These are phyloP conservation scores for Lathyrus aphaca DNA, from an alignment of 306 rosid genomes.

Conservation along the genomic window DNA sequence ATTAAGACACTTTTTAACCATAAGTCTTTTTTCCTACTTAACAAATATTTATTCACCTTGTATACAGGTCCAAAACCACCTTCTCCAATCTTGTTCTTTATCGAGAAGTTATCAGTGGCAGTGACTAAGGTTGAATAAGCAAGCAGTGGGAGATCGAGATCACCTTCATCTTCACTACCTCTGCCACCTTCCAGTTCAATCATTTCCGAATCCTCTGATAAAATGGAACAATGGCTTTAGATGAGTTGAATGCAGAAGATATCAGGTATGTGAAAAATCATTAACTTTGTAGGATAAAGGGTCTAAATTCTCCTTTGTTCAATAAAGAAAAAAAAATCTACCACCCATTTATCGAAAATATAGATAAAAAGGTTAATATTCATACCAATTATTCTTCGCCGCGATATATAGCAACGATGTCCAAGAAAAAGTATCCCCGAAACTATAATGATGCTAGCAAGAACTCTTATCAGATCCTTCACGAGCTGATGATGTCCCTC, in stretches of 20 bases:
- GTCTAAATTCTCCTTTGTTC: background rate
- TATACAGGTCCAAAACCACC: slow-evolving; percentile 64
- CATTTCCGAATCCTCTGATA: slow-evolving; percentile 21
- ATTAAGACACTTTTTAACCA: background rate
- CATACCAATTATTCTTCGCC: slow-evolving; percentile 16
- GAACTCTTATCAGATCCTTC: slow-evolving; percentile 8
- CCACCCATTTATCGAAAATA: background rate
- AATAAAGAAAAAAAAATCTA: background rate
- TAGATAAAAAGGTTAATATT: background rate
- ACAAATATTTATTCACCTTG: slow-evolving; percentile 33
- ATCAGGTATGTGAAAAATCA: too few relatives aligned
- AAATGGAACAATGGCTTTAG: background rate
- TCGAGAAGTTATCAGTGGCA: slow-evolving; percentile 50
- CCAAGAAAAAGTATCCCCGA: slow-evolving; percentile 8
- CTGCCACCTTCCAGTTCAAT: slow-evolving; percentile 19
- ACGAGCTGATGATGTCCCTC: background rate
- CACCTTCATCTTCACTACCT: slow-evolving; percentile 35
- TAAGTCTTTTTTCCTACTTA: background rate
- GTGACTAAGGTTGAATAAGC: slow-evolving; percentile 33
- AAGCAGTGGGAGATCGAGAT: slow-evolving; percentile 54
- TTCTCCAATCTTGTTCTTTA: slow-evolving; percentile 48
- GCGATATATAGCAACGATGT: background rate
- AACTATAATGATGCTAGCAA: background rate
- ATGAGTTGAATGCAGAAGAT: too few relatives aligned
- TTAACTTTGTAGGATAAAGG: too few relatives aligned